A percentile compares a stretch with the other conserved stretches of the same genome.
These are phyloP conservation scores for Colletotrichum lupini DNA, from an alignment of 2,329 filamentous ascomycete species.

Conservation along the genomic window DNA sequence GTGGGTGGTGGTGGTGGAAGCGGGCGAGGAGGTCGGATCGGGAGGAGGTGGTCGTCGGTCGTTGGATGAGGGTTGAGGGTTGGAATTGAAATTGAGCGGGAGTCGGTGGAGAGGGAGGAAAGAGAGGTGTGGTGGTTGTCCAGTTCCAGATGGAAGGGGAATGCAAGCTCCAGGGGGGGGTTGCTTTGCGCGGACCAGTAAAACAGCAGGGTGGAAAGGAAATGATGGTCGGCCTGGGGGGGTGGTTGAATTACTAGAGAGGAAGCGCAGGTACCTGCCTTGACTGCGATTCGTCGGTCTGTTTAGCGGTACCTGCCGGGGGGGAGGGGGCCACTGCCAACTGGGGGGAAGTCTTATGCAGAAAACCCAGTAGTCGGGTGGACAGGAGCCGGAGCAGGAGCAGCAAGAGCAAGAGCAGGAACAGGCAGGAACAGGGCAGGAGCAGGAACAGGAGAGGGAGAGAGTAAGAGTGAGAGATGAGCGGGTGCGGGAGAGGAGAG, in stretches of 20 bases:
- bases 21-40: constrained; percentile 30
- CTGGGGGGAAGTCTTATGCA: constrained; percentile 19
- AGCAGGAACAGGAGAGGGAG: constrained; percentile 8
- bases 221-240: constrained; percentile 36
- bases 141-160: constrained; percentile 36
- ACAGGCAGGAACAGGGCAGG: not conserved
- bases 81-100: constrained; percentile 35
- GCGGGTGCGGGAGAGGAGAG: not conserved
- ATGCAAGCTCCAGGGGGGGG: constrained; percentile 39
- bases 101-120: constrained; percentile 36
- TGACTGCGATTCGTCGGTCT: not conserved
- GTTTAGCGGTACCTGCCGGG: constrained; percentile 9
- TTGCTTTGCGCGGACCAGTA: constrained; percentile 36
- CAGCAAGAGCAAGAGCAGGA: constrained; percentile 18
- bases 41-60: constrained; percentile 33
- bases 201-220: constrained; percentile 36
- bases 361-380: constrained; percentile 31
- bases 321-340: not conserved
- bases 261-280: constrained; percentile 19
- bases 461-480: not conserved
- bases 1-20: constrained; percentile 14
- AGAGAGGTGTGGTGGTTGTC: constrained; percentile 36
- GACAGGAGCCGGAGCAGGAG: constrained; percentile 17
- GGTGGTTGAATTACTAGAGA: constrained; percentile 26
- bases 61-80: constrained; percentile 34